phyloP scores from a whole-genome alignment of 2,329 filamentous ascomycete species.

The Fusarium floridanum region DNA sequence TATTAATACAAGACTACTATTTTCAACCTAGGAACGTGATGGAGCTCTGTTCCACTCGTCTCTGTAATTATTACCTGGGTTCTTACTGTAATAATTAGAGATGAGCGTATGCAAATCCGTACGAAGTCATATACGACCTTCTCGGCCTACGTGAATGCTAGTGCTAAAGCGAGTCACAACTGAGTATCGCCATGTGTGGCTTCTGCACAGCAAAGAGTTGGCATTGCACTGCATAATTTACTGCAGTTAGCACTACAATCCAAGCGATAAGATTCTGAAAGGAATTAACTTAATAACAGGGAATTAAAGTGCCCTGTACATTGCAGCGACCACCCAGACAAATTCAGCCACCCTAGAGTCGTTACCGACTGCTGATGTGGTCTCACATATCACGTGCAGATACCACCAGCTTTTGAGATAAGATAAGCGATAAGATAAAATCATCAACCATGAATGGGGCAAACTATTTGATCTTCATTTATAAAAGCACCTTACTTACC shows the following conservation, averaged over 20 bases:
- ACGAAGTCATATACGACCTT: too few relatives aligned
- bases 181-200: neutral
- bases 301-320: too few relatives aligned
- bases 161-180: too few relatives aligned
- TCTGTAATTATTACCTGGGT: neutral
- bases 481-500: neutral
- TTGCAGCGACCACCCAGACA: neutral
- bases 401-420: neutral
- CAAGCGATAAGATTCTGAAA: neutral
- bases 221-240: neutral
- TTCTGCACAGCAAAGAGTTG: neutral
- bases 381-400: neutral
- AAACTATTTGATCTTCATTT: too few relatives aligned
- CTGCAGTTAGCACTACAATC: neutral
- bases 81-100: neutral
- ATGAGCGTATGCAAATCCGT: neutral
- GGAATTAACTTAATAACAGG: neutral
- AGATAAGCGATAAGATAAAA: neutral
- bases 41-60: neutral
- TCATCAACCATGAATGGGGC: neutral
- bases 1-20: neutral
- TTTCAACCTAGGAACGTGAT: neutral
- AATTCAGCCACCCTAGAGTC: neutral
- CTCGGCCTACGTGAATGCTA: too few relatives aligned
- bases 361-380: too few relatives aligned